Evolutionary conservation across 2,329 filamentous ascomycete species (phyloP), one percentile per base, ranked within the genome.

Genomic region (Triangularia verruculosa): DNA sequence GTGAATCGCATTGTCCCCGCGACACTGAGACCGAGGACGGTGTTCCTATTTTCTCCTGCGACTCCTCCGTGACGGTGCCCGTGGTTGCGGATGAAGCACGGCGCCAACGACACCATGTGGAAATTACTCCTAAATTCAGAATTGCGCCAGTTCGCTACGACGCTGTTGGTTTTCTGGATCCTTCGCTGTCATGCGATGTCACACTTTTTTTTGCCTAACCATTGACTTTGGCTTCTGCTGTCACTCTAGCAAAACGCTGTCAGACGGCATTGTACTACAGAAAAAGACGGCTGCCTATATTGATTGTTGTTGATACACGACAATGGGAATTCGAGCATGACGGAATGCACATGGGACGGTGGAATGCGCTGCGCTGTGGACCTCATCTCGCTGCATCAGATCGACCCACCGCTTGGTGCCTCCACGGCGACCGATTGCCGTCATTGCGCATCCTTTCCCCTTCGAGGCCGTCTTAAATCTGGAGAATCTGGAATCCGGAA

Each of bases 121-220:
- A 59, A 59, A 59, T 59, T 59, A 52, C 57, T 30, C n/a, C 57
- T 43, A 52, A 59, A 52, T 59, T 27, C 39, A 28, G 39, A 59
- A 51, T 51, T 59, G 57, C 32, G 56, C 57, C 57, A 59, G 13
- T 20, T 32, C 25, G 24, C 57, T 59, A 43, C 57, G 39, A 59
- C 57, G 39, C 57, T 59, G 57, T 59, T 59, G 56, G 56, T 58
- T 39, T 24, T 27, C 25, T 54, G 39, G 39, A 47, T 47, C 39
- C 17, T 47, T 47, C 39, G n/a, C 39, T 20, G n/a, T 47, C n/a
- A 47, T 57, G 28, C 28, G 17, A 34, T 57, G 27, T 34, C 24
- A 32, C 56, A 57, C 34, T 15, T 20, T 47, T 20, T 47, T n/a
- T 39, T 39, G 34, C 34, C 34, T 39, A 20, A 12, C n/a, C 12